These are phyloP conservation scores for Botrytis paeoniae DNA, from an alignment of 2,329 filamentous ascomycete genomes.

Conservation along the genomic window DNA sequence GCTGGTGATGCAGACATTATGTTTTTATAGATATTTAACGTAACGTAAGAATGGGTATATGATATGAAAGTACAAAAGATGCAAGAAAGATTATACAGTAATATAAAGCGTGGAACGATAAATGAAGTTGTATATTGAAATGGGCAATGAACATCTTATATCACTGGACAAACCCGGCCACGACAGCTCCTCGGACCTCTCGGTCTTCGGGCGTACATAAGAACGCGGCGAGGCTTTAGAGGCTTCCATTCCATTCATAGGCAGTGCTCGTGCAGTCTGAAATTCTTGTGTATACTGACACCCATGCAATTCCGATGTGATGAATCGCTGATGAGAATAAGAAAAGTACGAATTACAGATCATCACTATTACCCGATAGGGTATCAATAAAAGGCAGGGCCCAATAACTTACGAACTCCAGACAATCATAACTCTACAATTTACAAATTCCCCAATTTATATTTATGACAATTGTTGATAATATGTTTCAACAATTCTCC, in stretches of 20 bases:
- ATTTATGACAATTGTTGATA: neutral
- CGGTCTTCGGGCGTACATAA: constrained; percentile 19
- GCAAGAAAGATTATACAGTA: neutral
- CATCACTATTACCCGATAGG: neutral
- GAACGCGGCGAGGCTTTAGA: constrained; percentile 13
- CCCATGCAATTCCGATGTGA: neutral
- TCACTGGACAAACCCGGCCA: constrained; percentile 10
- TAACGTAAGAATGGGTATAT: neutral
- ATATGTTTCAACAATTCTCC: constrained; percentile 8
- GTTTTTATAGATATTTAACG: neutral
- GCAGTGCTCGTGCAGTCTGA: neutral
- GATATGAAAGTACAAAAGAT: neutral
- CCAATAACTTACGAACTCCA: neutral
- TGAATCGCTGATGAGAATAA: neutral
- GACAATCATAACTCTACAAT: neutral
- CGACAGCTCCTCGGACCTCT: constrained; percentile 14
- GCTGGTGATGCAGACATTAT: constrained; percentile 8
- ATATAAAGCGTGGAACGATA: neutral
- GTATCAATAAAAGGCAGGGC: neutral
- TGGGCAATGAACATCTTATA: constrained; percentile 12
- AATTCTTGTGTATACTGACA: neutral
- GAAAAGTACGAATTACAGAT: neutral
- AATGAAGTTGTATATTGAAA: neutral
- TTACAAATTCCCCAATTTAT: neutral
- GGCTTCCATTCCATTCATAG: constrained; percentile 3